phyloP scores from a whole-genome alignment of 768 basidiomycete species.

The Saitozyma podzolica region DNA sequence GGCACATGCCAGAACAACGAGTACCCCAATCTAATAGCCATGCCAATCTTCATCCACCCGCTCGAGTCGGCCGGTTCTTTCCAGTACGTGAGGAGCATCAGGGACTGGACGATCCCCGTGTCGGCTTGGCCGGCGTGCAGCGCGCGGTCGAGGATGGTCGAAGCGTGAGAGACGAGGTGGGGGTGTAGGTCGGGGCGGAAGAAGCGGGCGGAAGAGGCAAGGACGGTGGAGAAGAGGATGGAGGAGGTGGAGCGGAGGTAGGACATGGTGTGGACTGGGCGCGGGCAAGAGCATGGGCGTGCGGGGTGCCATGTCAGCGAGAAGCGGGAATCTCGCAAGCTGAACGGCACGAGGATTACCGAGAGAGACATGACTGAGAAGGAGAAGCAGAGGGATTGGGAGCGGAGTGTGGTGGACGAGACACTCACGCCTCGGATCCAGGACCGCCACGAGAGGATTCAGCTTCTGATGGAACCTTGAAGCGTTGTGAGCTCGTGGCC shows the following conservation, averaged over 20 bases:
- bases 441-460: slow-evolving; percentile 29
- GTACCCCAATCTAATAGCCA: slow-evolving; percentile 36
- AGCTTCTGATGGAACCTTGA: slow-evolving; percentile 30
- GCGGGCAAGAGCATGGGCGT: no score
- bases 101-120: slow-evolving; percentile 85
- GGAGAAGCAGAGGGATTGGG: no score
- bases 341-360: no score
- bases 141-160: slow-evolving; percentile 72
- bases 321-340: no score
- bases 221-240: slow-evolving; percentile 78
- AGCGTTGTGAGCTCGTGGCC: no score
- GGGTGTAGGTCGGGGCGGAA: slow-evolving; percentile 70
- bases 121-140: slow-evolving; percentile 76
- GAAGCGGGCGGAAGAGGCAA: slow-evolving; percentile 83
- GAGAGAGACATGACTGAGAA: no score
- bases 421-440: slow-evolving; percentile 25
- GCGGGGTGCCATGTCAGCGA: no score
- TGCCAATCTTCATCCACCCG: slow-evolving; percentile 48
- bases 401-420: neutral
- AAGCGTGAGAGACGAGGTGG: slow-evolving; percentile 68
- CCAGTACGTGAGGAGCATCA: slow-evolving; percentile 87
- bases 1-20: slow-evolving; percentile 33
- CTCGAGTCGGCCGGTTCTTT: slow-evolving; percentile 33
- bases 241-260: slow-evolving; percentile 80
- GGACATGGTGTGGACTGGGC: slow-evolving; percentile 66